Conservation (phyloP, 176 grass and related monocot species). For the Oryza nivara region DNA sequence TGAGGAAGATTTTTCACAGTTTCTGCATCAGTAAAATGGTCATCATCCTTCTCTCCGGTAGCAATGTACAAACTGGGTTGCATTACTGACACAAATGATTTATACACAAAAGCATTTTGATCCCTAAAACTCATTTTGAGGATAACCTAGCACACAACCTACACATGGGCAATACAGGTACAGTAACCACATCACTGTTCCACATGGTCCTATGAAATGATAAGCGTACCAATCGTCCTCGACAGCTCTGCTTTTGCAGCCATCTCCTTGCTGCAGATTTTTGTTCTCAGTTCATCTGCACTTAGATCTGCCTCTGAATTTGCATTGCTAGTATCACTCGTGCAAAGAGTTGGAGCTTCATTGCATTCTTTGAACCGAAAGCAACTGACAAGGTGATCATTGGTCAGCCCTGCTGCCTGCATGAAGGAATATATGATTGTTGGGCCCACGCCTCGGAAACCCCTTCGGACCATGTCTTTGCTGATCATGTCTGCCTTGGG, state of each 20-base stretch:
- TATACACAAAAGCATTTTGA: conserved; percentile 46
- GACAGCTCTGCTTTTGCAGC: conserved; percentile 15
- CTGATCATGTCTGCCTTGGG: conserved; percentile 92
- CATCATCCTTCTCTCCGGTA: background rate
- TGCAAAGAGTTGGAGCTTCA: conserved; percentile 21
- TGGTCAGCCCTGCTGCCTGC: conserved; percentile 88
- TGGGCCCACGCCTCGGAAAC: conserved; percentile 77
- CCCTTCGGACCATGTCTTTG: conserved; percentile 86
- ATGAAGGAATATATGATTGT: conserved; percentile 92
- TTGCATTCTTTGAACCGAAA: conserved; percentile 77
- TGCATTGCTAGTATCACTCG: background rate
- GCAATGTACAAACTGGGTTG: conserved; percentile 49
- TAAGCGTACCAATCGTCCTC: conserved; percentile 40
- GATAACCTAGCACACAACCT: conserved; percentile 36
- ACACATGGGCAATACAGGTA: conserved; percentile 33
- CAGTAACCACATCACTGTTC: conserved; percentile 3
- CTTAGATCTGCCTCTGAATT: conserved; percentile 29
- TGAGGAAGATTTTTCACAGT: conserved; percentile 14
- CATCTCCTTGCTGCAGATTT: conserved; percentile 32
- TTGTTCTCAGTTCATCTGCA: conserved; percentile 15
- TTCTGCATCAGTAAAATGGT: conserved; percentile 26
- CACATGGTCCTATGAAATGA: conserved; percentile 53
- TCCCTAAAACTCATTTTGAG: conserved; percentile 9
- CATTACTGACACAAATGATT: conserved; percentile 45
- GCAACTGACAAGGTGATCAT: conserved; percentile 85